Evolutionary conservation across 1,284 basidiomycete genomes (phyloP).

Genomic region (Tilletia horrida): DNA sequence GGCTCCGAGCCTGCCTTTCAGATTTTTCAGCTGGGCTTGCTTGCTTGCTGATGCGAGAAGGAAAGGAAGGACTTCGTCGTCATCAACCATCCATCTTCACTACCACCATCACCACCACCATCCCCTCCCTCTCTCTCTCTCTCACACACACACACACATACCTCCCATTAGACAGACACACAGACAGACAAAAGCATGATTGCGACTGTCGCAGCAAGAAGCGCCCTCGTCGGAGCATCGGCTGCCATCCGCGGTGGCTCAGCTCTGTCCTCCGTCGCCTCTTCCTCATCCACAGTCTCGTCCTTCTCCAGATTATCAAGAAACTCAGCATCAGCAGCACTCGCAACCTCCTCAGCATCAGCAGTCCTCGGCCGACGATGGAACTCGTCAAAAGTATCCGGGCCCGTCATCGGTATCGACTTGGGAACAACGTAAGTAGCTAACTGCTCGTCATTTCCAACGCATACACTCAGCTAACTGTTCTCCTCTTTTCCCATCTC

Average conservation of each 20-base stretch:
- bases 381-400: conserved; percentile 40
- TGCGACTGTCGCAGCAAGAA: conserved; percentile 11
- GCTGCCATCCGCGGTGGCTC: background rate
- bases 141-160: background rate
- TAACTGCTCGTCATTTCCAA: background rate
- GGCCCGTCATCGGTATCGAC: conserved; percentile 53
- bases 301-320: background rate
- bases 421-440: conserved; percentile 44
- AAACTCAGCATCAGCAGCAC: conserved; percentile 1
- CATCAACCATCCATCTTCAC: conserved; percentile 3
- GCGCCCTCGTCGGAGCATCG: conserved; percentile 2
- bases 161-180: background rate
- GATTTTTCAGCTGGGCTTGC: too few species aligned
- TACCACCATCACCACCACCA: background rate
- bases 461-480: background rate
- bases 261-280: background rate
- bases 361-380: background rate
- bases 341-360: background rate
- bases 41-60: background rate
- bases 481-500: conserved; percentile 12
- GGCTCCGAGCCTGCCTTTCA: too few species aligned
- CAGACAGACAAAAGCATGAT: background rate
- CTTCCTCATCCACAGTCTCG: background rate
- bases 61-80: background rate
- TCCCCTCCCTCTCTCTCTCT: conserved; percentile 13